A percentile compares a stretch with the other conserved stretches of the same genome.
Conservation (phyloP, 2,329 filamentous ascomycete species). For the Penicillium sp. region DNA sequence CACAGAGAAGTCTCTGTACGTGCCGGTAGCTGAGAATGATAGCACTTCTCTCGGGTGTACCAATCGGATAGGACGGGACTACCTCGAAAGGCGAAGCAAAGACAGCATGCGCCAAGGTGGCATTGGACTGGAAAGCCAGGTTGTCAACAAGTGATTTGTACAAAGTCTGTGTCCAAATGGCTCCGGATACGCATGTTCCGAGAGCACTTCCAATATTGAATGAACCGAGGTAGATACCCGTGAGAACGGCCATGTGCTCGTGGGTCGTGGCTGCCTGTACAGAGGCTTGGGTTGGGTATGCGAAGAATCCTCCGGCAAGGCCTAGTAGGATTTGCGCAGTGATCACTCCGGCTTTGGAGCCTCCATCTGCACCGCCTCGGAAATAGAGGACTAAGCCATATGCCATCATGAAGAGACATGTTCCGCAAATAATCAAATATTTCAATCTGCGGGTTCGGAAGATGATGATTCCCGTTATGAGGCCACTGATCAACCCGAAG, state of each 20-base stretch:
- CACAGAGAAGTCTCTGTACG: constrained; percentile 49
- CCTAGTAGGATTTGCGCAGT: constrained; percentile 1
- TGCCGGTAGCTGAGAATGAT: constrained; percentile 47
- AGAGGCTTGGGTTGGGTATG: constrained; percentile 5
- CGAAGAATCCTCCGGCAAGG: constrained; percentile 5
- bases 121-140: constrained; percentile 30
- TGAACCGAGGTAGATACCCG: constrained; percentile 32
- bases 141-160: constrained; percentile 28
- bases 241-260: constrained; percentile 7
- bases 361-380: constrained; percentile 1
- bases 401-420: constrained; percentile 5
- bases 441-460: constrained; percentile 4
- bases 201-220: constrained; percentile 46
- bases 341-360: constrained; percentile 5
- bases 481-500: constrained; percentile 4
- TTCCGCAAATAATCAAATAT: background rate
- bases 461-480: constrained; percentile 1
- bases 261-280: constrained; percentile 5
- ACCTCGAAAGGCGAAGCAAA: constrained; percentile 40
- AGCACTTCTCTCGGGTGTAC: constrained; percentile 30
- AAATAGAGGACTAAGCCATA: constrained; percentile 6
- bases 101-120: constrained; percentile 34
- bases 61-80: constrained; percentile 38
- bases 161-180: constrained; percentile 47
- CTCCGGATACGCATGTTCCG: constrained; percentile 43